phyloP scores from a whole-genome alignment of 1,284 basidiomycete species.

The Ustilago loliicola region DNA sequence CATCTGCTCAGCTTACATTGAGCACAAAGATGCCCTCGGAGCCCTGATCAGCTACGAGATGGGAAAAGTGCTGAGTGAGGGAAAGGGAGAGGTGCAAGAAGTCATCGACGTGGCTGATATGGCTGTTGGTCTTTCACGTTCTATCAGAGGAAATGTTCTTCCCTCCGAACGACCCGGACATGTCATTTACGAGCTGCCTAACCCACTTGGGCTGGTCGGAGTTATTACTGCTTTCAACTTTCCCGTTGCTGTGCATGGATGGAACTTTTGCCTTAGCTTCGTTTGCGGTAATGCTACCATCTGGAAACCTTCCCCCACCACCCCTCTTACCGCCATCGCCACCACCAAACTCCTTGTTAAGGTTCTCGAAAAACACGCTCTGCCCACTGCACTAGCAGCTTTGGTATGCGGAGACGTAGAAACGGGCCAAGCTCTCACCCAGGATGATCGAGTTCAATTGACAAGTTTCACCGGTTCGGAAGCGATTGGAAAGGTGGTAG shows the following conservation, averaged over 20 bases:
- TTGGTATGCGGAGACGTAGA: constrained; percentile 87
- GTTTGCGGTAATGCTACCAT: constrained; percentile 91
- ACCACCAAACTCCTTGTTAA: constrained; percentile 84
- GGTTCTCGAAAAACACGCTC: constrained; percentile 83
- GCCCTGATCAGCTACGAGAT: constrained; percentile 80
- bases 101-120: constrained; percentile 91
- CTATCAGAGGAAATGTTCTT: constrained; percentile 77
- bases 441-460: constrained; percentile 77
- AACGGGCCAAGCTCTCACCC: constrained; percentile 82
- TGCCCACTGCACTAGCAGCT: constrained; percentile 85
- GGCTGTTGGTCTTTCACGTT: constrained; percentile 85
- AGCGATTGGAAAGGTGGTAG: constrained; percentile 84
- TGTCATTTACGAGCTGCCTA: constrained; percentile 75
- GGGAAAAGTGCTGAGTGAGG: constrained; percentile 94
- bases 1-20: constrained; percentile 83
- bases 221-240: constrained; percentile 94
- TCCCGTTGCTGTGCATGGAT: constrained; percentile 79
- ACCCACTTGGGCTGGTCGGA: constrained; percentile 91
- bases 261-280: constrained; percentile 90
- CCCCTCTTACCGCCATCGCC: constrained; percentile 85
- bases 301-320: constrained; percentile 94
- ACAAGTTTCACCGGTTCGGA: constrained; percentile 97
- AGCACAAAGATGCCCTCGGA: constrained; percentile 85
- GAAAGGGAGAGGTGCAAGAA: constrained; percentile 92
- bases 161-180: constrained; percentile 60